These are phyloP conservation scores for Ustilago tritici DNA, from an alignment of 1,284 basidiomycete species.

Conservation along the genomic window DNA sequence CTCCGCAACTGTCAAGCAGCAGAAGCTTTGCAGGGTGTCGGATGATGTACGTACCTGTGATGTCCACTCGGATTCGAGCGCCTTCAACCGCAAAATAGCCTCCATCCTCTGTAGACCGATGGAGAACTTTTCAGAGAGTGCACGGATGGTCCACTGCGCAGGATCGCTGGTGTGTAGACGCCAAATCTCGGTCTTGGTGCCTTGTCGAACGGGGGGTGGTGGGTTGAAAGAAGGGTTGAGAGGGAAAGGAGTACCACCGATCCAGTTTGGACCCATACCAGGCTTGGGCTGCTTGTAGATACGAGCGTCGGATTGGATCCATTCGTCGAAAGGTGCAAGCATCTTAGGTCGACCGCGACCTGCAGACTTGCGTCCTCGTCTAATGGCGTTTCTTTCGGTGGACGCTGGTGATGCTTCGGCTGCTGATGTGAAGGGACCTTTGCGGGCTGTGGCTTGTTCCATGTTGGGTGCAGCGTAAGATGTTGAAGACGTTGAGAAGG, in stretches of 20 bases:
- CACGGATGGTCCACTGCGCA: constrained; percentile 57
- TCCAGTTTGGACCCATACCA: constrained; percentile 64
- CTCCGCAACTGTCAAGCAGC: too few relatives aligned
- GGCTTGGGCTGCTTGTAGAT: constrained; percentile 60
- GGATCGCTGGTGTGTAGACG: constrained; percentile 58
- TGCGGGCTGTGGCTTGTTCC: constrained; percentile 42
- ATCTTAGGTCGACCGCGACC: constrained; percentile 41
- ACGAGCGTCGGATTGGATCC: constrained; percentile 56
- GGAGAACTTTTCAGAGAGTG: constrained; percentile 61
- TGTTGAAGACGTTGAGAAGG: constrained; percentile 37
- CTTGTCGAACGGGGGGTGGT: constrained; percentile 59
- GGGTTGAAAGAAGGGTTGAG: constrained; percentile 67
- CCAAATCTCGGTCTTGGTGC: constrained; percentile 64
- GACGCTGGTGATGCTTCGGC: constrained; percentile 32
- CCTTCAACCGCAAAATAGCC: constrained; percentile 65
- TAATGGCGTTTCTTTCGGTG: constrained; percentile 29
- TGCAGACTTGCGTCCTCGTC: constrained; percentile 43
- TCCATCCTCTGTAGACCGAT: constrained; percentile 57
- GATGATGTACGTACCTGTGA: constrained; percentile 54
- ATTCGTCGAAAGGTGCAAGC: constrained; percentile 59
- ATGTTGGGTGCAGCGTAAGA: constrained; percentile 23
- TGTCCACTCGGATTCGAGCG: constrained; percentile 60
- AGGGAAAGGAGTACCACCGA: constrained; percentile 66
- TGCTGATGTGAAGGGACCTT: constrained; percentile 33
- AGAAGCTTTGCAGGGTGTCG: background rate